phyloP scores from a whole-genome alignment of 306 rosid genomes.

The Glycyrrhiza uralensis region DNA sequence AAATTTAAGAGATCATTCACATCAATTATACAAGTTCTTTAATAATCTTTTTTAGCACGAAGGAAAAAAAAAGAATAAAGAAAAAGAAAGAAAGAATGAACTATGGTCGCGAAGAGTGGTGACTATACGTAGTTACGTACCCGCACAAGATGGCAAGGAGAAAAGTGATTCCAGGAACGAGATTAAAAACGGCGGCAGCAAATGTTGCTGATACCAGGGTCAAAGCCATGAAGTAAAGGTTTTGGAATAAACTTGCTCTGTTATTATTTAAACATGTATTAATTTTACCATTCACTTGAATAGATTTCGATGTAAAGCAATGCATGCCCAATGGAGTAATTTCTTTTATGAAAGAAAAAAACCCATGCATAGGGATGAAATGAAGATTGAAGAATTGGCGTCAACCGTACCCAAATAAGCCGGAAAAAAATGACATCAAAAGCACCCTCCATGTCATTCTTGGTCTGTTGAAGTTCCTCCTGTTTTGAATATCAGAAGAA shows the following conservation, averaged over 20 bases:
- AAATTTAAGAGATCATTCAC: neutral
- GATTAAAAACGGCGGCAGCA: conserved; percentile 42
- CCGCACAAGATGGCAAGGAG: conserved; percentile 37
- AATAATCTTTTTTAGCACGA: no score
- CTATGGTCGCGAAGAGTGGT: neutral
- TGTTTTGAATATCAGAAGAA: neutral
- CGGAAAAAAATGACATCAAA: neutral
- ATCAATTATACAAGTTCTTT: neutral
- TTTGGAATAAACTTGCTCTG: conserved; percentile 51
- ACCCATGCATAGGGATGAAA: neutral
- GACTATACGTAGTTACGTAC: conserved; percentile 10
- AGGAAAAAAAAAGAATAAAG: no score
- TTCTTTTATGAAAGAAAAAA: no score
- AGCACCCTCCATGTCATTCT: neutral
- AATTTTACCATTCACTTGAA: neutral
- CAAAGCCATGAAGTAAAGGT: conserved; percentile 35
- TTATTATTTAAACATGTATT: neutral
- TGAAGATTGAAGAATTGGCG: neutral
- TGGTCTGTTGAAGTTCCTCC: neutral
- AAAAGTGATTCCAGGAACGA: conserved; percentile 51
- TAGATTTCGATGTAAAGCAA: neutral
- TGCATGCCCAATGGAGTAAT: neutral
- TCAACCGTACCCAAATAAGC: neutral
- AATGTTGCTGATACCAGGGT: conserved; percentile 49
- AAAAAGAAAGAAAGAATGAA: no score